phyloP scores from a whole-genome alignment of 2,329 filamentous ascomycete species.

The Colletotrichum gloeosporioides region DNA sequence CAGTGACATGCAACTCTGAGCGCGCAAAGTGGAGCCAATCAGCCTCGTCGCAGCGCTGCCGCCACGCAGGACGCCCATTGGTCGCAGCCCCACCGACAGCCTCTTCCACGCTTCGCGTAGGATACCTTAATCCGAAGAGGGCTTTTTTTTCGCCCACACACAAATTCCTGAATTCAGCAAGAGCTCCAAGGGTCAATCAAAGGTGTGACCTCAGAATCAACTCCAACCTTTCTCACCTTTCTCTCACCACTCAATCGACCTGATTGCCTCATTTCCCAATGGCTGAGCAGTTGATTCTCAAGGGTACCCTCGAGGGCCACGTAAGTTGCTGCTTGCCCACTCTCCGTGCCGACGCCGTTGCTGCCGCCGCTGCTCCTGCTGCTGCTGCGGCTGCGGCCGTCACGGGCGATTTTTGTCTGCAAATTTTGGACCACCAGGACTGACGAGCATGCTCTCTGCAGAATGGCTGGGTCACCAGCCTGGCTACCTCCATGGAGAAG shows the following conservation, averaged over 20 bases:
- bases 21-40: not conserved
- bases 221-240: constrained; percentile 34
- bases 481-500: constrained; percentile 99
- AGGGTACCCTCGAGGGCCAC: constrained; percentile 98
- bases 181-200: constrained; percentile 22
- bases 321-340: constrained; percentile 52
- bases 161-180: constrained; percentile 44
- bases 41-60: not conserved
- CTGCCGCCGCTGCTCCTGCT: constrained; percentile 5
- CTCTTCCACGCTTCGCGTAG: not conserved
- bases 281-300: constrained; percentile 94
- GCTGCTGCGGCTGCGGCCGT: not conserved
- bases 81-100: not conserved
- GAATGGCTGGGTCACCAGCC: constrained; percentile 98
- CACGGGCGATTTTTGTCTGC: not conserved
- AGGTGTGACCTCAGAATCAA: constrained; percentile 30
- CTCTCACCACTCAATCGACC: constrained; percentile 44
- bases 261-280: constrained; percentile 60
- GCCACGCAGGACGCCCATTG: not conserved
- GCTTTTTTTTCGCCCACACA: constrained; percentile 56
- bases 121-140: not conserved
- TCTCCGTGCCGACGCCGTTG: constrained; percentile 28
- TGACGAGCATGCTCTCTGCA: constrained; percentile 35
- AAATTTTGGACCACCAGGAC: constrained; percentile 6
- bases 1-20: not conserved